Base-by-base conservation (phyloP, 306 rosid species). In the Gynostemma pentaphyllum region DNA sequence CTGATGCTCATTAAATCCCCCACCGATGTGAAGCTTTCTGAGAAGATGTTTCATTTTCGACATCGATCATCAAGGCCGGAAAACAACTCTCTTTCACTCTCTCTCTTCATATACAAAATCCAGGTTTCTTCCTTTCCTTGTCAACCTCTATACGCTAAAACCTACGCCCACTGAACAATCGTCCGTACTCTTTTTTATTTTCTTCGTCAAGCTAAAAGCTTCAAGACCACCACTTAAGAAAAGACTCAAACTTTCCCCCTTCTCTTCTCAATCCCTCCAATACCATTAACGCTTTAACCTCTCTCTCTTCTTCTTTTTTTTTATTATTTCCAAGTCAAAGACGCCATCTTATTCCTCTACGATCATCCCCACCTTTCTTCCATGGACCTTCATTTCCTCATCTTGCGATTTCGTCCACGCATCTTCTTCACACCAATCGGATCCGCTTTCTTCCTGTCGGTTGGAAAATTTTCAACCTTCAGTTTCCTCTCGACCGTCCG, bases 11-110 rank as follows among this genome's bases (percentile, higher is more conserved):
- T 76, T 78, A 67, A 79, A 29, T 53, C 90, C 89, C 11, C 92
- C 96, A 57, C 97, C 99, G 83, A 94, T 94, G 87, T 94, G 99
- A 69, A 94, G 99, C 83, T 86, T 94, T 74, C 97, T 55, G 1
- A 94, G 95, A 9, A 94, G 83, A 63, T 94, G 97, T 79, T 86
- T 94, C 99, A 94, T 89, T 74, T 74, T 82, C 65, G 99, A 83
- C 99, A 94, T 86, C 36, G 84, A 79, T 86, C 94, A 88, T 88
- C 68, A 81, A 78, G 66, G 66, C 53, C 52, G 48, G 7, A 75
- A 57, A 37, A 53, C 5, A 46, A 15, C 47, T 28, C 56, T 45
- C 34, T 15, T 4, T 9, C 57, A 16, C 13, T 18, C 53, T 21
- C 9, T 54, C 48, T 40, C 66, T 61, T 41, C 49, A 24, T 22